Evolutionary conservation across 768 basidiomycete genomes (phyloP).

Genomic region (Gyrodon lividus): DNA sequence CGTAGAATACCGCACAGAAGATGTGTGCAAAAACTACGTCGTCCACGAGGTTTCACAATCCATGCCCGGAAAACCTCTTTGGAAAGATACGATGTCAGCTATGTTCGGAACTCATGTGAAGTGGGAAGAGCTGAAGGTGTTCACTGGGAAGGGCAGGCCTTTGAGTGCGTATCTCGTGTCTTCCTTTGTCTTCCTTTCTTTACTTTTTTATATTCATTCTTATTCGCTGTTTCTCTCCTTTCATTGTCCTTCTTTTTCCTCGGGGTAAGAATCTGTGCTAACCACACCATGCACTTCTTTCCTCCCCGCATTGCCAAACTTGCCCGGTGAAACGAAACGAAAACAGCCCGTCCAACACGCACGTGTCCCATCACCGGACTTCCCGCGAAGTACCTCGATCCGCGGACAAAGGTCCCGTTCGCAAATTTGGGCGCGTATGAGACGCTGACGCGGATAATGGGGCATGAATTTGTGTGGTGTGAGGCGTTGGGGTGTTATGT

Average conservation of each 20-base stretch:
- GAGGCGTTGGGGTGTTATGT: constrained; percentile 43
- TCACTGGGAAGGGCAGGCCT: constrained; percentile 62
- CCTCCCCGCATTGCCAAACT: too few relatives aligned
- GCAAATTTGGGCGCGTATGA: constrained; percentile 67
- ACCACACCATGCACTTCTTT: not conserved
- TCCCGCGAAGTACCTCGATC: constrained; percentile 77
- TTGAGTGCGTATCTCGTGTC: constrained; percentile 42
- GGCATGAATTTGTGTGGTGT: constrained; percentile 71
- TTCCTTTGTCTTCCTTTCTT: not conserved
- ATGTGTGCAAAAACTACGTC: constrained; percentile 66
- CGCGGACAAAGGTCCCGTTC: constrained; percentile 76
- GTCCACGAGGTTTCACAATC: constrained; percentile 59
- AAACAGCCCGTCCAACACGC: constrained; percentile 60
- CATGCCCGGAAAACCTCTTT: constrained; percentile 48
- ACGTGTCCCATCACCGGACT: constrained; percentile 79
- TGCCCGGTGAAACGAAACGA: too few relatives aligned
- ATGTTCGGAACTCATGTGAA: constrained; percentile 84
- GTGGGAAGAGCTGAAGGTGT: constrained; percentile 74
- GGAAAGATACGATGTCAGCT: constrained; percentile 75
- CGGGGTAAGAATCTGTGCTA: not conserved
- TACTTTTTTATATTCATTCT: not conserved
- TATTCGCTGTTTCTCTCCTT: not conserved
- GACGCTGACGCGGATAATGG: constrained; percentile 57
- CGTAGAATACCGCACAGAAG: constrained; percentile 42
- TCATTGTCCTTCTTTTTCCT: not conserved